Conservation (phyloP, 345 rosid species). For the Eucalyptus grandis region DNA sequence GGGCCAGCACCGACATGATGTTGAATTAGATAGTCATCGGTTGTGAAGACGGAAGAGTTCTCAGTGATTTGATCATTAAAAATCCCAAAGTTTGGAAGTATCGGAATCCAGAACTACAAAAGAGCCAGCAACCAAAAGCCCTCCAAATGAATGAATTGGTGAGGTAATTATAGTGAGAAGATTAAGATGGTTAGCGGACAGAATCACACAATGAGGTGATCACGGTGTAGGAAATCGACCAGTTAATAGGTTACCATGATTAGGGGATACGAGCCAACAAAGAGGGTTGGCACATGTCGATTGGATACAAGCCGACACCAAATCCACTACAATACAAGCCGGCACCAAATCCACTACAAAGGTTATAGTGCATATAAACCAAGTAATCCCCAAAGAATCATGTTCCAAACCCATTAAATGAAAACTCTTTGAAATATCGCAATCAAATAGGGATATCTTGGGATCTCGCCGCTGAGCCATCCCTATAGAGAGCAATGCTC, state of each 20-base stretch:
- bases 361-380: not conserved
- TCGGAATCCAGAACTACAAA: not conserved
- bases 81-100: not conserved
- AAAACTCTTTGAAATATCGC: rapidly evolving
- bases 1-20: not conserved
- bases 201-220: not conserved
- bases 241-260: not conserved
- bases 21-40: not conserved
- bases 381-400: not conserved
- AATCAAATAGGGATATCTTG: not conserved
- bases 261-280: not conserved
- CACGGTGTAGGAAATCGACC: not conserved
- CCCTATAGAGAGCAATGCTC: not conserved
- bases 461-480: not conserved
- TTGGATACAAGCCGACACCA: not conserved
- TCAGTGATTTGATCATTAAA: not conserved
- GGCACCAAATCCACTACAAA: not conserved
- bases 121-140: not conserved
- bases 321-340: not conserved
- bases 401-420: not conserved
- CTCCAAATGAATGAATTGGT: not conserved
- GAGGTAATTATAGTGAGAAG: not conserved
- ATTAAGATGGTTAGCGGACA: not conserved
- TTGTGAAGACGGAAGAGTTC: not conserved
- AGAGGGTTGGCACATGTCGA: not conserved